Evolutionary conservation across 306 rosid genomes (phyloP).

Genomic region (Vicia villosa): DNA sequence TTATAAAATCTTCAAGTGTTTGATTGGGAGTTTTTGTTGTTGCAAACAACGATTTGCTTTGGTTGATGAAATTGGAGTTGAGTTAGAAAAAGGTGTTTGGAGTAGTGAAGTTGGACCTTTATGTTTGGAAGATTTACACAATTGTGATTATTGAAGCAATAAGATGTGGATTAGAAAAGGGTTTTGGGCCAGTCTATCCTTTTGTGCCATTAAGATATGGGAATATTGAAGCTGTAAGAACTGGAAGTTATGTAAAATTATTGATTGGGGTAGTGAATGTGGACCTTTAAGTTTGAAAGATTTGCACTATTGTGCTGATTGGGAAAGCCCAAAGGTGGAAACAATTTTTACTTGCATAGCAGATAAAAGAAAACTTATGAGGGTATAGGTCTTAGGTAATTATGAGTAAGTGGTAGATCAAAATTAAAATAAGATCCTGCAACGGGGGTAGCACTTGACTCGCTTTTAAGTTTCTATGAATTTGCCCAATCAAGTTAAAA

Average conservation of each 20-base stretch:
- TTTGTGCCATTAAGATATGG: slow-evolving; percentile 9
- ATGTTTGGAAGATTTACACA: background rate
- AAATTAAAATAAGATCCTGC: background rate
- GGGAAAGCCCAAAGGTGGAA: slow-evolving; percentile 10
- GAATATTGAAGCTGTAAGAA: background rate
- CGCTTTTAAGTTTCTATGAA: background rate
- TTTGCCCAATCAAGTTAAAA: background rate
- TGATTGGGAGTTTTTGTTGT: slow-evolving; percentile 2
- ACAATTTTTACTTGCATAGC: background rate
- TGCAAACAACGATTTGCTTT: slow-evolving; percentile 1
- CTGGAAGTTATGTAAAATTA: background rate
- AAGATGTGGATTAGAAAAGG: too few species aligned
- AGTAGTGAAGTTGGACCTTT: slow-evolving; percentile 6
- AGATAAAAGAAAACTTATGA: background rate
- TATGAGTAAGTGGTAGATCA: background rate
- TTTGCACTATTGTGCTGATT: slow-evolving; percentile 1
- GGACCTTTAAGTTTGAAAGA: background rate
- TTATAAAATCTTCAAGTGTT: slow-evolving; percentile 21
- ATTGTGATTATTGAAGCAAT: background rate
- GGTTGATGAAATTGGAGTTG: slow-evolving; percentile 10
- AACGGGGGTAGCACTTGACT: background rate
- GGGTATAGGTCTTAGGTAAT: background rate
- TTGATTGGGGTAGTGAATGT: slow-evolving; percentile 11
- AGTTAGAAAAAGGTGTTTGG: background rate
- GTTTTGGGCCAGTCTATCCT: slow-evolving; percentile 3